Evolutionary conservation across 495 filamentous ascomycete genomes (phyloP).

Genomic region (Penicillium alfredii): DNA sequence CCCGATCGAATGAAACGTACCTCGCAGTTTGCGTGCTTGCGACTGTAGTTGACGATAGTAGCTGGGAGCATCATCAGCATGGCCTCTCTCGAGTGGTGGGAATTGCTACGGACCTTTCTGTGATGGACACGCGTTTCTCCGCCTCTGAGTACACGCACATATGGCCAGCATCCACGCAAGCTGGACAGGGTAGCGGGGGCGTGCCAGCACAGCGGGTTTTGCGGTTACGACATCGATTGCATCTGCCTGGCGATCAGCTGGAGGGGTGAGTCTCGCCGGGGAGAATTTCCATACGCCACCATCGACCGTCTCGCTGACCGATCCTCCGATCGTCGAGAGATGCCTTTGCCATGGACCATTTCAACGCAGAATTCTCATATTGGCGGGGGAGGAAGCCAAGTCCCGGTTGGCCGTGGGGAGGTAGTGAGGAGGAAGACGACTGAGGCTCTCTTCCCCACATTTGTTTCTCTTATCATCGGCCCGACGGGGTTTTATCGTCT

Average conservation of each 20-base stretch:
- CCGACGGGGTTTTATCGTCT: no score
- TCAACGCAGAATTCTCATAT: background rate
- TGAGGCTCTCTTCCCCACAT: background rate
- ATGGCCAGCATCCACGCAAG: constrained; percentile 27
- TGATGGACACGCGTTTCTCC: constrained; percentile 32
- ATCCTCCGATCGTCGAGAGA: constrained; percentile 18
- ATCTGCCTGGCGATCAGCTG: constrained; percentile 16
- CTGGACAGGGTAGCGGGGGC: constrained; percentile 30
- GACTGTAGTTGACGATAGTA: constrained; percentile 29
- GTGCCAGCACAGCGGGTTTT: constrained; percentile 35
- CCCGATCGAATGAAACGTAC: no score
- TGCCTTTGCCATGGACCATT: constrained; percentile 27
- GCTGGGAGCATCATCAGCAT: constrained; percentile 12
- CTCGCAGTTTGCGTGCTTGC: constrained; percentile 18
- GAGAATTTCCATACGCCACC: constrained; percentile 24
- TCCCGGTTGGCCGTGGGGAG: no score
- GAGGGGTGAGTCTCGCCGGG: background rate
- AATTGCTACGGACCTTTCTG: constrained; percentile 22
- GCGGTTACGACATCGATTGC: constrained; percentile 33
- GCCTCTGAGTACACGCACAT: constrained; percentile 35
- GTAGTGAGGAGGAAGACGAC: background rate
- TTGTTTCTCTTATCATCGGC: no score
- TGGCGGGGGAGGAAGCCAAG: background rate
- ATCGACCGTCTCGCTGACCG: constrained; percentile 22
- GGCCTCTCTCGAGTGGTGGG: background rate